These are phyloP conservation scores for Plasmodium blacklocki DNA, from an alignment of 169 alveolate genomes.

Conservation along the genomic window DNA sequence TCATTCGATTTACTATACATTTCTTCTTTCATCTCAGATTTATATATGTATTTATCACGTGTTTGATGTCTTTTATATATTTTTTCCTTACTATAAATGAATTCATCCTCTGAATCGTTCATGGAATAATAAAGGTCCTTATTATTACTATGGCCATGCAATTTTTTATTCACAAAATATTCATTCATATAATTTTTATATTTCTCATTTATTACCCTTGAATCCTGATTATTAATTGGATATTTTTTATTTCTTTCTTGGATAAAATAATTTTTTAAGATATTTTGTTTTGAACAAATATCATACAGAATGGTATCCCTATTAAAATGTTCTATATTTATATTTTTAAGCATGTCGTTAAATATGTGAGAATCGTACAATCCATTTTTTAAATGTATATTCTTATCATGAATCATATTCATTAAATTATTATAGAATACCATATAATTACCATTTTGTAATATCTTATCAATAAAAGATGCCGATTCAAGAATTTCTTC, in stretches of 20 bases:
- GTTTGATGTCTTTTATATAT: slow-evolving; percentile 25
- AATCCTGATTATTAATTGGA: background rate
- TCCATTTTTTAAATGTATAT: slow-evolving; percentile 6
- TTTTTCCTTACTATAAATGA: slow-evolving; percentile 11
- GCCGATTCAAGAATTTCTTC: slow-evolving; percentile 68
- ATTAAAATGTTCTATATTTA: slow-evolving; percentile 11
- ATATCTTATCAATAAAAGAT: slow-evolving; percentile 38
- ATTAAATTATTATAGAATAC: slow-evolving; percentile 52
- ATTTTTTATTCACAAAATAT: slow-evolving; percentile 6
- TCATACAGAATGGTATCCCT: slow-evolving; percentile 39
- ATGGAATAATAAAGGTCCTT: slow-evolving; percentile 1
- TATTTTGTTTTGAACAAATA: slow-evolving; percentile 41
- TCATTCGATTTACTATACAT: slow-evolving; percentile 24
- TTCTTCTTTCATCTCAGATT: slow-evolving; percentile 20
- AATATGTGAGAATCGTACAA: slow-evolving; percentile 62
- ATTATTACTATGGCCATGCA: slow-evolving; percentile 1
- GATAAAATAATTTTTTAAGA: slow-evolving; percentile 25
- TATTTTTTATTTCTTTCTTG: slow-evolving; percentile 4
- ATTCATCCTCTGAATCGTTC: slow-evolving; percentile 13
- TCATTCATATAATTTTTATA: slow-evolving; percentile 30
- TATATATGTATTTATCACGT: slow-evolving; percentile 15
- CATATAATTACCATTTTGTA: slow-evolving; percentile 49
- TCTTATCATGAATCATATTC: slow-evolving; percentile 47
- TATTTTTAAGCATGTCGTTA: slow-evolving; percentile 52
- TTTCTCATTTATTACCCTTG: slow-evolving; percentile 7